These are phyloP conservation scores for Aspergillus ochraceoroseus DNA, from an alignment of 2,329 filamentous ascomycete species.

Conservation along the genomic window DNA sequence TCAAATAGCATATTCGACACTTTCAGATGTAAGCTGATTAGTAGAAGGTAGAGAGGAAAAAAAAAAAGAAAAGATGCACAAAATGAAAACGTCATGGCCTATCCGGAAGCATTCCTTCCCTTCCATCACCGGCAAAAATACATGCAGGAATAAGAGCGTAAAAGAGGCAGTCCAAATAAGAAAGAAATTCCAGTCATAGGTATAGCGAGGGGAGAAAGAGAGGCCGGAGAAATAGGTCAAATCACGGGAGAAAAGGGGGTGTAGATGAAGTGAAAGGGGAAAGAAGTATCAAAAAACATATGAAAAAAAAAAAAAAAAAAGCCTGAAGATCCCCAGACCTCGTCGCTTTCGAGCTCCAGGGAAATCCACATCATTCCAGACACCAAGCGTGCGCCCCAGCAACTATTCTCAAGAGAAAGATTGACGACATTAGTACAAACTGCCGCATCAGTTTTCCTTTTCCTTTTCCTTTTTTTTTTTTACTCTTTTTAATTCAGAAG, in stretches of 20 bases:
- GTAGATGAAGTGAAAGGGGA: not conserved
- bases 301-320: constrained; percentile 5
- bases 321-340: constrained; percentile 6
- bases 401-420: constrained; percentile 18
- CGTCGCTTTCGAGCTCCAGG: constrained; percentile 3
- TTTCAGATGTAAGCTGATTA: constrained; percentile 21
- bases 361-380: constrained; percentile 7
- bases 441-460: constrained; percentile 18
- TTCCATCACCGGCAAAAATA: constrained; percentile 22
- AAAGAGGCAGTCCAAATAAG: constrained; percentile 33
- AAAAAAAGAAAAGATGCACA: constrained; percentile 17
- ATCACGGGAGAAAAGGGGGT: too few species aligned
- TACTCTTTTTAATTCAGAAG: constrained; percentile 3
- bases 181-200: constrained; percentile 25
- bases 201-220: constrained; percentile 11
- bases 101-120: constrained; percentile 26
- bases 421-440: constrained; percentile 20
- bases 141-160: constrained; percentile 26
- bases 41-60: constrained; percentile 18
- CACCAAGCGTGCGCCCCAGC: constrained; percentile 17
- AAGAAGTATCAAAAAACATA: constrained; percentile 1
- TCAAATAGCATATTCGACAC: constrained; percentile 20
- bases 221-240: not conserved
- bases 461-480: constrained; percentile 14
- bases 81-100: constrained; percentile 27